Base-by-base conservation (phyloP, 345 rosid genomes). In the Lagerstroemia speciosa region DNA sequence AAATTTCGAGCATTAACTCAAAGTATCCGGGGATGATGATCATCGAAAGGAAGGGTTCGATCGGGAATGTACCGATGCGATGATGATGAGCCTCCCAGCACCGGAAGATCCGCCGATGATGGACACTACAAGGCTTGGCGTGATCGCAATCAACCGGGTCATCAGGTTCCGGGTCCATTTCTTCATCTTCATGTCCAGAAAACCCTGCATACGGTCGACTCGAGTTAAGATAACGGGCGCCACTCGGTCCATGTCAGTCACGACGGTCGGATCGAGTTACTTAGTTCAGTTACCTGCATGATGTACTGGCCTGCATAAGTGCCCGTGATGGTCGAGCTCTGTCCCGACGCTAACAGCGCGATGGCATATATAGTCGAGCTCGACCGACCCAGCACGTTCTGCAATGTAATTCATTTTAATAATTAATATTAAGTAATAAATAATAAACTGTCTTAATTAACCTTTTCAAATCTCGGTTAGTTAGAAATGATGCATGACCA, bases 251-350 rank as follows among this genome's bases (percentile, higher is more conserved):
- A n/a, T n/a, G n/a, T 26, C 17, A 3, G 20, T 58, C 63, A 6
- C 33, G 7, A 30, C 30, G 1, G 30, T 26, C 0, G 29, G 26
- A 48, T 22, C 26, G 4, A 7, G 3, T 17, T 17, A 48, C 3
- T 48, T 69, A 46, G 34, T 55, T 45, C 1, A 11, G 31, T 27
- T 6, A 79, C 91, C 89, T 87, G 84, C 89, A 87, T 87, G 66
- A 87, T 80, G 71, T 15, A 87, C 57, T 85, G 89, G 15, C 89
- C 92, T 7, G 91, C 94, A 24, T 84, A 89, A 16, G 91, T 88
- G 36, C 89, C 94, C 12, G 91, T 84, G 67, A 89, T 84, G 32
- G 89, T 29, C 5, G 89, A 85, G 77, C 92, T 82, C 57, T 89
- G 95, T 8, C 89, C 88, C 0, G 95, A 89, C 8, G 91, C 95